Evolutionary conservation across 345 rosid genomes (phyloP).

Genomic region (Eucalyptus regnans): DNA sequence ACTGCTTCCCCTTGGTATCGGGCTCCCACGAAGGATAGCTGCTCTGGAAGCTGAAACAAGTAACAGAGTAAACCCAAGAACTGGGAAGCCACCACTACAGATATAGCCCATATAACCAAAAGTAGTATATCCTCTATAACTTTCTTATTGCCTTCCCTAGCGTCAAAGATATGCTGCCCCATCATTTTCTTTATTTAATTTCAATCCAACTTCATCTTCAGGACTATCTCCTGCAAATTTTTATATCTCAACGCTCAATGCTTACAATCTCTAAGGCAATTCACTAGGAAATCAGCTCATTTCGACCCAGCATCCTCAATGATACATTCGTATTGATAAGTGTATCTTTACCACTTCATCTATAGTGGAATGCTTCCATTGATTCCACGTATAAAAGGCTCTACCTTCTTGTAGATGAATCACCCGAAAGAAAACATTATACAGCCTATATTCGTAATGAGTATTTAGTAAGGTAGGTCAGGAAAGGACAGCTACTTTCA

Average conservation of each 20-base stretch:
- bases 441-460: neutral
- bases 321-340: neutral
- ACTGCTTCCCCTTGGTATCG: constrained; percentile 66
- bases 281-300: neutral
- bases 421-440: neutral
- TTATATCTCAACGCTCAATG: neutral
- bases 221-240: neutral
- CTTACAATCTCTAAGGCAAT: neutral
- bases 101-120: neutral
- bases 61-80: neutral
- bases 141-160: neutral
- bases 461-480: neutral
- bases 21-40: constrained; percentile 92
- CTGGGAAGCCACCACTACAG: neutral
- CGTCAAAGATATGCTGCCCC: neutral
- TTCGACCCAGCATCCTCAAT: neutral
- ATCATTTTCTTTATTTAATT: neutral
- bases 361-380: neutral
- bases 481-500: neutral
- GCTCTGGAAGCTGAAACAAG: constrained; percentile 62
- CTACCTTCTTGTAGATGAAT: neutral
- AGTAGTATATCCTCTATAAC: neutral
- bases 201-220: neutral
- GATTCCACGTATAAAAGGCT: neutral
- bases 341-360: neutral